Base-by-base conservation (phyloP, 306 rosid genomes). In the Coriaria nepalensis region DNA sequence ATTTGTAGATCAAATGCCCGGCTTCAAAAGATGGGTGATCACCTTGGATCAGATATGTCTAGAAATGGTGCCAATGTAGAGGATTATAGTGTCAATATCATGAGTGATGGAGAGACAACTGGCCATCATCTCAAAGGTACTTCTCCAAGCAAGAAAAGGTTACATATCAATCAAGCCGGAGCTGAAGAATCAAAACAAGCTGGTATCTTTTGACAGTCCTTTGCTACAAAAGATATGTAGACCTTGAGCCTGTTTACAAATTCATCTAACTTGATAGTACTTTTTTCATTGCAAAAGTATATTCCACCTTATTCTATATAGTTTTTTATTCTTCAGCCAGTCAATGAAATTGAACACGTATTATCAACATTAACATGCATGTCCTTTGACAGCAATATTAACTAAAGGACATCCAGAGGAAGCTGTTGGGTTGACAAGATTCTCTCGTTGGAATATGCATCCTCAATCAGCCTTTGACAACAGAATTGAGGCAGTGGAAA, bases 1-100 rank as follows among this genome's bases (percentile, higher is more conserved):
- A 45, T 52, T 33, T 61, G 39, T 69, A 90, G 98, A 52, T 90
- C 98, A 43, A 82, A 90, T 58, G 78, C 41, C 56, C 82, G 79
- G 55, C 79, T 90, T 52, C 73, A 79, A 51, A 80, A 78, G 64
- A 63, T 90, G 49, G 95, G 94, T 13, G 85, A 79, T 58, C 85
- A 85, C 61, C 93, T 85, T 72, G 79, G 65, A 55, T 69, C 75
- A 2, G 92, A 85, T 67, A 63, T 78, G 50, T 40, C 73, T 71
- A 74, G 65, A 69, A 60, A 47, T 65, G 74, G 68, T 67, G 77
- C 61, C 53, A 75, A 68, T 50, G 98, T 77, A 71, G 96, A 92
- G 74, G 96, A 85, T 63, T 71, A 72, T 12, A 75, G 80, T 60
- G 73, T 85, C 44, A 80, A 92, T 73, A 70, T 92, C 60, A 60